Conservation (phyloP, 176 grass and related monocot genomes). For the Carex myosuroides region DNA sequence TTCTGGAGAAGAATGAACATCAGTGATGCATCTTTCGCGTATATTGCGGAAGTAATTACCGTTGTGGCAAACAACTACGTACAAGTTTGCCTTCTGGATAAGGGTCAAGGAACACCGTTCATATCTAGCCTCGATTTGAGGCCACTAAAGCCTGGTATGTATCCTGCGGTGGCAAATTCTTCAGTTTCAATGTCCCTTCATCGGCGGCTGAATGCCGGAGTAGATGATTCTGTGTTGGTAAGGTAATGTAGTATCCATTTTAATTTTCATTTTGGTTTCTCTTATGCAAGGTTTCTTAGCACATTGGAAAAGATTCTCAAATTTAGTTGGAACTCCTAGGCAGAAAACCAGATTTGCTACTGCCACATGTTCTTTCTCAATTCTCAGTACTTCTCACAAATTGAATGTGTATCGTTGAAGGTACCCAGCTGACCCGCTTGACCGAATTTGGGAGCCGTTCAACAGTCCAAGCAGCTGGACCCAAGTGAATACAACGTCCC, state of each 20-base stretch:
- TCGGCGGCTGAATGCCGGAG: constrained; percentile 12
- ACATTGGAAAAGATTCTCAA: background rate
- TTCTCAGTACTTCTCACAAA: background rate
- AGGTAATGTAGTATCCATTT: constrained; percentile 4
- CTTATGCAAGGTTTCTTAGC: background rate
- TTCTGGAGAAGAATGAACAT: constrained; percentile 38
- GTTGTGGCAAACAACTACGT: constrained; percentile 14
- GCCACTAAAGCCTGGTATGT: constrained; percentile 11
- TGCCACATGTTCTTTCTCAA: background rate
- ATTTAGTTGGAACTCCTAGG: background rate
- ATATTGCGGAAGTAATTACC: constrained; percentile 17
- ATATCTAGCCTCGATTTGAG: constrained; percentile 35
- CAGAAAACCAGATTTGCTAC: background rate
- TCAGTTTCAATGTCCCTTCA: constrained; percentile 11
- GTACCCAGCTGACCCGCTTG: constrained; percentile 34
- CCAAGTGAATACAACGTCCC: constrained; percentile 27
- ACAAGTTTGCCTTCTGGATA: constrained; percentile 30
- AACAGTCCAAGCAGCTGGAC: constrained; percentile 1
- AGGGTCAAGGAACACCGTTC: constrained; percentile 22
- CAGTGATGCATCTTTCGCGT: background rate
- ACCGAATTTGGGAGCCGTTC: constrained; percentile 38
- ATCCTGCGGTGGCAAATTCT: constrained; percentile 24
- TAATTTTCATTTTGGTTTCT: background rate
- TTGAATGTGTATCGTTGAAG: background rate
- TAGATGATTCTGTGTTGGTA: constrained; percentile 10